phyloP scores from a whole-genome alignment of 2,329 filamentous ascomycete species.

The Huntiella moniliformis region DNA sequence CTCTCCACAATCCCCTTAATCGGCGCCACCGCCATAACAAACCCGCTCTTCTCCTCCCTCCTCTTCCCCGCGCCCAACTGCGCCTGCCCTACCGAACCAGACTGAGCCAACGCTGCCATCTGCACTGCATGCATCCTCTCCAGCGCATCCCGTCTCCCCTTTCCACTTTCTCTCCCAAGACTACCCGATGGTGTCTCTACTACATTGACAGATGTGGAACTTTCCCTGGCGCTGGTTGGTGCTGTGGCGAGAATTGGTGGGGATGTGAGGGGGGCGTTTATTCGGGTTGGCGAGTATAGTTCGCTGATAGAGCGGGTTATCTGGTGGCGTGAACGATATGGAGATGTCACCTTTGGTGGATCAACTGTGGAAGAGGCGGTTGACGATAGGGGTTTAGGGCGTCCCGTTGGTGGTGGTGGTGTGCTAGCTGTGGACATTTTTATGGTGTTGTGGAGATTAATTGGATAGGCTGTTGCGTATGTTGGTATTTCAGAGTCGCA shows the following conservation, averaged over 20 bases:
- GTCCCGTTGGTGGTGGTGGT: background rate
- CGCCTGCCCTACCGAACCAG: too few relatives aligned
- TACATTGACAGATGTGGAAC: too few relatives aligned
- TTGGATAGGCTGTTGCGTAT: background rate
- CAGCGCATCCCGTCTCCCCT: slow-evolving; percentile 11
- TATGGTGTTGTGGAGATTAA: background rate
- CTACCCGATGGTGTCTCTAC: too few relatives aligned
- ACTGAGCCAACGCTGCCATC: slow-evolving; percentile 4
- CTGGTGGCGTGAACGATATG: slow-evolving; percentile 26
- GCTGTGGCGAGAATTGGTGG: slow-evolving; percentile 14
- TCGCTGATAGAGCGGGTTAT: slow-evolving; percentile 38
- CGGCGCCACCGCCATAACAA: too few relatives aligned
- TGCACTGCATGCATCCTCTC: slow-evolving; percentile 7
- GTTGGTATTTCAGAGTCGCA: background rate
- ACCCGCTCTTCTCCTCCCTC: too few relatives aligned
- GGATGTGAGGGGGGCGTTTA: background rate
- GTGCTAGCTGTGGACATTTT: background rate
- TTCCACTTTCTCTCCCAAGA: too few relatives aligned
- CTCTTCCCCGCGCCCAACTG: too few relatives aligned
- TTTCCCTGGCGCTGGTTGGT: slow-evolving; percentile 9
- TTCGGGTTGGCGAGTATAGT: slow-evolving; percentile 24
- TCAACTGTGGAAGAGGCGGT: background rate
- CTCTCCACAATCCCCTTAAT: too few relatives aligned
- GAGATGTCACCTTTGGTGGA: slow-evolving; percentile 7
- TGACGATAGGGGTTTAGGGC: too few relatives aligned